These are phyloP conservation scores for Yamadazyma atlantica DNA, from an alignment of 1,139 yeast genomes.

Conservation along the genomic window DNA sequence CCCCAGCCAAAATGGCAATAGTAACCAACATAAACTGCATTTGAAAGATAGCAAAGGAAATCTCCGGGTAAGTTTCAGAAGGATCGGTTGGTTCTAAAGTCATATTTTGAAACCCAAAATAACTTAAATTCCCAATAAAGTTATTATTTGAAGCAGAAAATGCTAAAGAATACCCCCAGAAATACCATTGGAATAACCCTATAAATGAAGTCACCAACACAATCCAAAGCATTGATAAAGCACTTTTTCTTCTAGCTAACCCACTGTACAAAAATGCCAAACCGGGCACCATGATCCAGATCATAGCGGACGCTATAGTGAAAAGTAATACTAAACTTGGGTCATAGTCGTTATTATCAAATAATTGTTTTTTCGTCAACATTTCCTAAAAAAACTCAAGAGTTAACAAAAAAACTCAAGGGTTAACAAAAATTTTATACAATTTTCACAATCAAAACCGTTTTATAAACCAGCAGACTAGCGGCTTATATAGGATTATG, in stretches of 20 bases:
- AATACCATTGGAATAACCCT: slow-evolving; percentile 92
- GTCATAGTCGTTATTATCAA: slow-evolving; percentile 44
- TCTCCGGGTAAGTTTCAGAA: slow-evolving; percentile 65
- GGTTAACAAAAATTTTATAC: no score
- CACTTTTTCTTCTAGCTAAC: slow-evolving; percentile 86
- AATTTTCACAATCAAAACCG: no score
- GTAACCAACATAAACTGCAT: slow-evolving; percentile 92
- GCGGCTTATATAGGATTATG: not conserved
- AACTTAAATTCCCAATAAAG: slow-evolving; percentile 81
- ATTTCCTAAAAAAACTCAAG: not conserved
- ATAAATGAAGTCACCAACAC: slow-evolving; percentile 72
- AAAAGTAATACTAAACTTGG: slow-evolving; percentile 44
- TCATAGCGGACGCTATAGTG: slow-evolving; percentile 66
- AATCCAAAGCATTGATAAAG: slow-evolving; percentile 85
- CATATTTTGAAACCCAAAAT: slow-evolving; percentile 77
- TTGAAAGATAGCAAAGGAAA: slow-evolving; percentile 84
- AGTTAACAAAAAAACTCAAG: not conserved
- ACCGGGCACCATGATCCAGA: slow-evolving; percentile 93
- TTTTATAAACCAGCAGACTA: not conserved
- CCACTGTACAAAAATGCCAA: slow-evolving; percentile 93
- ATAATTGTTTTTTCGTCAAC: slow-evolving; percentile 26
- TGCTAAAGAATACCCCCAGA: slow-evolving; percentile 96
- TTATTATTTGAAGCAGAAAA: slow-evolving; percentile 76
- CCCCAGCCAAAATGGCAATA: slow-evolving; percentile 87
- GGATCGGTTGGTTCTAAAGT: slow-evolving; percentile 46